phyloP scores from a whole-genome alignment of 1,139 yeast species.

The Zygoascus meyerae region DNA sequence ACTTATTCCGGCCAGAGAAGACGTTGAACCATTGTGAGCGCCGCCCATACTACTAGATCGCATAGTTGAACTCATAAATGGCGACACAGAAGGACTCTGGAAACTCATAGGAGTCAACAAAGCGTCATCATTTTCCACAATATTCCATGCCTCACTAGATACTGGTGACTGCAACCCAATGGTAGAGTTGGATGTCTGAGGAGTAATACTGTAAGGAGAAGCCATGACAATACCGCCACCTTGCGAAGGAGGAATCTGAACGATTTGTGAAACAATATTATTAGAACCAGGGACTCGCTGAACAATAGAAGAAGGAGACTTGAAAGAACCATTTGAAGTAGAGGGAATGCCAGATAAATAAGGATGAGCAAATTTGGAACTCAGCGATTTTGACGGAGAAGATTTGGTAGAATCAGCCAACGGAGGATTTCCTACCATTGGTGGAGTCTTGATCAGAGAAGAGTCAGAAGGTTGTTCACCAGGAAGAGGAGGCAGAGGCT shows the following conservation, averaged over 20 bases:
- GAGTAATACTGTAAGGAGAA: conserved; percentile 2
- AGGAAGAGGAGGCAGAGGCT: conserved; percentile 6
- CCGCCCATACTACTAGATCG: neutral
- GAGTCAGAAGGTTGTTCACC: neutral
- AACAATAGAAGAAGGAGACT: conserved; percentile 2
- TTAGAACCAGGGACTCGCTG: conserved; percentile 5
- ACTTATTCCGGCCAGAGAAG: neutral
- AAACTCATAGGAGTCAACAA: conserved; percentile 17
- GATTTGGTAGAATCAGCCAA: neutral
- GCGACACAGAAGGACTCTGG: conserved; percentile 14
- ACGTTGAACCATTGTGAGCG: neutral
- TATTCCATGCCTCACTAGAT: conserved; percentile 2
- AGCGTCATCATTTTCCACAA: conserved; percentile 5
- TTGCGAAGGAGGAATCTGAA: conserved; percentile 4
- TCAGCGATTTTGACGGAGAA: conserved; percentile 3
- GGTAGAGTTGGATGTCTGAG: neutral
- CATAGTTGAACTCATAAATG: conserved; percentile 8
- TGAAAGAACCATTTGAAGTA: conserved; percentile 3
- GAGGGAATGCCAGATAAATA: conserved; percentile 6
- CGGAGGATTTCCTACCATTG: conserved; percentile 1
- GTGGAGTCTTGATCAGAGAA: neutral
- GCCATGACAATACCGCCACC: conserved; percentile 1
- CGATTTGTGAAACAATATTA: conserved; percentile 3
- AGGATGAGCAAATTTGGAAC: conserved; percentile 4
- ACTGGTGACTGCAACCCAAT: conserved; percentile 2